Conservation (phyloP, 441 rosid species). For the Pelargonium citronellum region DNA sequence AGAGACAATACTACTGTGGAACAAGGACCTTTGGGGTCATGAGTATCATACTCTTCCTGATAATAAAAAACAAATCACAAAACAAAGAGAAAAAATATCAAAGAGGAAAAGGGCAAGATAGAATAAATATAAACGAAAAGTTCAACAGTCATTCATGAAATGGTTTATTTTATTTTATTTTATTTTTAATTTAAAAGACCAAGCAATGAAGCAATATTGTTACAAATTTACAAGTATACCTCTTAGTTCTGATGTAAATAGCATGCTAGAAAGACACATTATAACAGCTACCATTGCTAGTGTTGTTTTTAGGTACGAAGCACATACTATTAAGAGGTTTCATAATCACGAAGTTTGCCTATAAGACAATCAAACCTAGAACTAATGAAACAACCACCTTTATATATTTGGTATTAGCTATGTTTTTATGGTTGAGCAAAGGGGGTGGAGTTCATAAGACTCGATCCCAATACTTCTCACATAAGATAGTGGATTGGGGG, state of each 20-base stretch:
- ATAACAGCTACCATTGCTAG: background rate
- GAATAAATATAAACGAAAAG: background rate
- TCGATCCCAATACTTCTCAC: no score
- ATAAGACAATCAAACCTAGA: no score
- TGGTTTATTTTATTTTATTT: no score
- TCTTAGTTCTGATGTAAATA: no score
- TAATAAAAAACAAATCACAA: background rate
- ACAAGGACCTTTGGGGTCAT: constrained; percentile 83
- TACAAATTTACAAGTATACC: background rate
- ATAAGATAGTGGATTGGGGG: no score
- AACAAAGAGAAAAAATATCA: background rate
- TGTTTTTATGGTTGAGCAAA: no score
- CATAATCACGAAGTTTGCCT: no score
- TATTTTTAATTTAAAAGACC: background rate
- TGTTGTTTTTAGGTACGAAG: background rate
- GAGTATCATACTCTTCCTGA: constrained; percentile 91
- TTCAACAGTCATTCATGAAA: background rate
- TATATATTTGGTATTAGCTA: no score
- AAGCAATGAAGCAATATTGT: background rate
- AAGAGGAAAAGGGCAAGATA: background rate
- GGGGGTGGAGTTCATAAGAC: no score
- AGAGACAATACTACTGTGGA: constrained; percentile 59
- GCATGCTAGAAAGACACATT: background rate
- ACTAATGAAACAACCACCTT: no score
- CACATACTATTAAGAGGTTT: no score